Conservation (phyloP, 371 early-diverging fungal species). For the Phascolomyces articulosus region DNA sequence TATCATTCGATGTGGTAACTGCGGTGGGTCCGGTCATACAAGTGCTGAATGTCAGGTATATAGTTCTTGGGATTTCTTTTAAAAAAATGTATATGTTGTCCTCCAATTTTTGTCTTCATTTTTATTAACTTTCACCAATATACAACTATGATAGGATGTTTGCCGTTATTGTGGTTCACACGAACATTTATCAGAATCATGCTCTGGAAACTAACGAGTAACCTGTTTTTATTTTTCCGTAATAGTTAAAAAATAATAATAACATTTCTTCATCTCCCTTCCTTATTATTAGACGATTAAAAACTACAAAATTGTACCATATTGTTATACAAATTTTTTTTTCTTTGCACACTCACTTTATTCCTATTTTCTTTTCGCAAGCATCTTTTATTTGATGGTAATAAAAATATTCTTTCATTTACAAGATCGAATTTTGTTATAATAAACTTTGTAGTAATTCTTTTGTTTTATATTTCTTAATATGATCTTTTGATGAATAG, state of each 20-base stretch:
- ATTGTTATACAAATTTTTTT: too few species aligned
- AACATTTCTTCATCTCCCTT: too few species aligned
- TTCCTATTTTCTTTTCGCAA: too few species aligned
- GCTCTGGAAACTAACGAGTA: slow-evolving; percentile 25
- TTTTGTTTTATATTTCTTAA: too few species aligned
- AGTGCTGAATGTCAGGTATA: slow-evolving; percentile 53
- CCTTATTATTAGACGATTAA: too few species aligned
- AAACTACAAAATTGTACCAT: too few species aligned
- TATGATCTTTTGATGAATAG: too few species aligned
- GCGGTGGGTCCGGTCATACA: slow-evolving; percentile 54
- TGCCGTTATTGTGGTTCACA: slow-evolving; percentile 47
- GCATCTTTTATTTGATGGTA: too few species aligned
- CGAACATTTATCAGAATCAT: slow-evolving; percentile 42
- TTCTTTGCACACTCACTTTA: too few species aligned
- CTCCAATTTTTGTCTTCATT: not conserved
- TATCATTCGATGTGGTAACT: slow-evolving; percentile 51
- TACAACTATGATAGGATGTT: slow-evolving; percentile 18
- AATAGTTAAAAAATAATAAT: not conserved
- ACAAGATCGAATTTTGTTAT: too few species aligned
- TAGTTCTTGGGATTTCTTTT: not conserved
- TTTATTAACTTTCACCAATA: not conserved
- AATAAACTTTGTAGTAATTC: too few species aligned
- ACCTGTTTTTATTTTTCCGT: not conserved
- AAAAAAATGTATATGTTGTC: not conserved
- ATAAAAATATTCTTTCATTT: too few species aligned